Evolutionary conservation across 305 asterid species (phyloP).

Genomic region (Coffea humblotiana): DNA sequence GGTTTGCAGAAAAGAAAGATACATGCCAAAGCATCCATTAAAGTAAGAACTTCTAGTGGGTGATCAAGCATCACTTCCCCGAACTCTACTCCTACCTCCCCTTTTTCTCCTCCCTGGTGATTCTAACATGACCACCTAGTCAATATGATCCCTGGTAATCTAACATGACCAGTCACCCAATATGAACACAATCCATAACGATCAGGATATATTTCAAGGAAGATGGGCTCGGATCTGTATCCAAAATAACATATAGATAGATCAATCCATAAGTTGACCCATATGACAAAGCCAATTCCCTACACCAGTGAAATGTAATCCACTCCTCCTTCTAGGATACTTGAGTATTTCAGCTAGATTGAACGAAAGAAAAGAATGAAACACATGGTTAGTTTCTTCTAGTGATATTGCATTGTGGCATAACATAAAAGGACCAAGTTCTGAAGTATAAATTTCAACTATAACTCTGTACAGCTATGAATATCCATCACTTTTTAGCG

Average conservation of each 20-base stretch:
- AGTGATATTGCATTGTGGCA: not conserved
- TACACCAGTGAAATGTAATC: no score
- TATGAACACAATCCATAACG: not conserved
- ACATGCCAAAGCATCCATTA: no score
- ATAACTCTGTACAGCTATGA: not conserved
- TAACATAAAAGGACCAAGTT: not conserved
- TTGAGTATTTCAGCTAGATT: not conserved
- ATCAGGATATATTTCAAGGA: no score
- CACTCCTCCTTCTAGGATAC: no score
- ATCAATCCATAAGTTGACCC: not conserved
- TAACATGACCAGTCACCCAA: conserved; percentile 1
- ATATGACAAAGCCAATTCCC: no score
- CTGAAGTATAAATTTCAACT: not conserved
- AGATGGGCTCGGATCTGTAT: not conserved
- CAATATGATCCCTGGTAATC: not conserved
- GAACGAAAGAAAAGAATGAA: no score
- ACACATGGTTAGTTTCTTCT: not conserved
- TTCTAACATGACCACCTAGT: no score
- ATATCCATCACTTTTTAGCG: not conserved
- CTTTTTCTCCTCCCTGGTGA: not conserved
- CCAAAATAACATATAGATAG: not conserved
- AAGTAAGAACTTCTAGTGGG: no score
- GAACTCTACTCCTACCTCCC: not conserved
- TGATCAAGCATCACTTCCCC: no score
- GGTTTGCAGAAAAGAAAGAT: no score